These are phyloP conservation scores for Rhodamnia argentea DNA, from an alignment of 345 rosid genomes.

Conservation along the genomic window DNA sequence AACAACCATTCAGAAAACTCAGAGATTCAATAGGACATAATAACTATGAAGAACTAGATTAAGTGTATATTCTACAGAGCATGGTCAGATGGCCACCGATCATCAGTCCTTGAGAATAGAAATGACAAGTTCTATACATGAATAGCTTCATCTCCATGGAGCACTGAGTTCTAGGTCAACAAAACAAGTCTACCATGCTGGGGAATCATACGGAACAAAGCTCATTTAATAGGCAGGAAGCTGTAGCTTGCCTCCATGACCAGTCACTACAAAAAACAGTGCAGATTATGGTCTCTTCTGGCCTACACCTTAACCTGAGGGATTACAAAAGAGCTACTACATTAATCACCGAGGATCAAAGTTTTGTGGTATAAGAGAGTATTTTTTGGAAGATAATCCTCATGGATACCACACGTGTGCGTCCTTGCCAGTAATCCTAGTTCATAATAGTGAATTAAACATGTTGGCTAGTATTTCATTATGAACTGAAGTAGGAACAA, in stretches of 20 bases:
- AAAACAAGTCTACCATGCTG: background rate
- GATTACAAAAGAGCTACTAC: background rate
- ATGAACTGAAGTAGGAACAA: background rate
- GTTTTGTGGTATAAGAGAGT: background rate
- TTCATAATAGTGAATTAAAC: background rate
- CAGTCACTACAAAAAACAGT: background rate
- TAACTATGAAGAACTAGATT: background rate
- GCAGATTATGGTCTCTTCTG: background rate
- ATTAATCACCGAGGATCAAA: background rate
- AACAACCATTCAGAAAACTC: background rate
- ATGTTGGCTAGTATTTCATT: background rate
- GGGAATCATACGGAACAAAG: background rate
- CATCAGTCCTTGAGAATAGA: background rate
- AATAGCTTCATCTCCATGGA: background rate
- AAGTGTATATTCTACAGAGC: background rate
- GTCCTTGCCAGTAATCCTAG: background rate
- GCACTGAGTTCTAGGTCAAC: background rate
- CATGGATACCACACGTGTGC: background rate
- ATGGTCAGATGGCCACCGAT: background rate
- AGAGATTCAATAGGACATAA: background rate
- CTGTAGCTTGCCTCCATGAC: background rate
- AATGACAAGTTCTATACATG: background rate
- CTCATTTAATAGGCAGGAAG: background rate
- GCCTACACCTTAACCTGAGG: background rate
- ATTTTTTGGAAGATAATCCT: background rate